Base-by-base conservation (phyloP, 2,329 filamentous ascomycete genomes). In the Aureobasidium sp. region DNA sequence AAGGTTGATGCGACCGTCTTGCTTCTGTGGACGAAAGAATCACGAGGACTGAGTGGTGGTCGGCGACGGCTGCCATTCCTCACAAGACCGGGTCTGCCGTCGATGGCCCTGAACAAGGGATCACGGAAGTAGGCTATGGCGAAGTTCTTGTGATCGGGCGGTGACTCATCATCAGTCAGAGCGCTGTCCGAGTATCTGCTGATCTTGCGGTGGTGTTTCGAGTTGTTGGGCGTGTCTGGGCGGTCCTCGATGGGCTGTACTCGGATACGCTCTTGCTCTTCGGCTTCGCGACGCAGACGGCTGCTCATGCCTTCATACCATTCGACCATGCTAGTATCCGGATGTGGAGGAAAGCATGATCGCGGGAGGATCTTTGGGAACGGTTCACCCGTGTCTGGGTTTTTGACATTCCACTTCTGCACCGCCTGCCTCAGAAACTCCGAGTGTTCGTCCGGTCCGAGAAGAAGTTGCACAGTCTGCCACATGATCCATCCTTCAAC, bases 391-490 rank as follows among this genome's bases (percentile, higher is more conserved):
- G 79, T 91, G 47, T 85, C 83, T 0, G 88, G 88, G 68, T 95
- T 85, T 63, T 82, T 83, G 63, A 97, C 81, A 39, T 85, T 81
- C 83, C 91, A 97, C 65, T 88, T 80, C 64, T 82, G 82, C 3
- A 96, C 88, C 0, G 91, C 90, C 69, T 84, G 86, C 68, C 94
- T 90, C 29, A 99, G 74, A 68, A 91, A 93, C 0, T 85, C 85
- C 0, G 91, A 88, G 76, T 97, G 92, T 68, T 95, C 90, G 67
- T 94, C 88, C 0, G 94, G 94, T 1, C 87, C 89, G 1, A 97
- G 82, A 37, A 97, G 79, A 27, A 96, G 82, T 76, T 97, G 91
- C 61, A 97, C 89, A 0, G 90, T 91, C 77, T 96, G 88, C 93
- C 93, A 99, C 72, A 90, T 86, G 47, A 93, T 89, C 73, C 96